Evolutionary conservation across 2,329 filamentous ascomycete species (phyloP).

Genomic region (Alternaria alternata): DNA sequence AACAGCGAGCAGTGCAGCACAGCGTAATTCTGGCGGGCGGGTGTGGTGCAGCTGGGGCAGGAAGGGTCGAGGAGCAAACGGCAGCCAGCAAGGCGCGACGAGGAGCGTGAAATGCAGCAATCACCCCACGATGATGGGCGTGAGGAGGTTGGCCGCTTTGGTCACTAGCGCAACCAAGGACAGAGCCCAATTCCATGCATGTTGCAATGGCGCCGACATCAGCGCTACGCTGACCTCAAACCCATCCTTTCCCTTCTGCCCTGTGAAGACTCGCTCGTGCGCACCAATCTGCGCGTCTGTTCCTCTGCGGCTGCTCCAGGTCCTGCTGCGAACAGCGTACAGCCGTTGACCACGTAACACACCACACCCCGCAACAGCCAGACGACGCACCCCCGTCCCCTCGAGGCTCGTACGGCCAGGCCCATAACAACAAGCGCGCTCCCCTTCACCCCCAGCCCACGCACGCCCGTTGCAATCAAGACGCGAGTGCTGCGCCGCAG

Average conservation of each 20-base stretch:
- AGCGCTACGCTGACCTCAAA: slow-evolving; percentile 15
- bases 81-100: background rate
- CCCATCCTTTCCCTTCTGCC: slow-evolving; percentile 12
- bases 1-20: background rate
- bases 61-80: background rate
- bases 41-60: too few species aligned
- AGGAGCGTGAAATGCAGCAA: background rate
- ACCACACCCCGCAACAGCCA: slow-evolving; percentile 19
- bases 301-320: background rate
- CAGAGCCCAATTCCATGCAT: slow-evolving; percentile 18
- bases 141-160: slow-evolving; percentile 12
- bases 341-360: slow-evolving; percentile 16
- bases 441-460: background rate
- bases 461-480: background rate
- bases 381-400: slow-evolving; percentile 8
- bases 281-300: background rate
- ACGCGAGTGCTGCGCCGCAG: slow-evolving; percentile 5
- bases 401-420: slow-evolving; percentile 7
- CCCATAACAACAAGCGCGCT: background rate
- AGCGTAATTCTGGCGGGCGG: background rate
- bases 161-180: slow-evolving; percentile 17
- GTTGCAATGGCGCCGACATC: slow-evolving; percentile 20
- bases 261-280: slow-evolving; percentile 6
- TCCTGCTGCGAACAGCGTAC: slow-evolving; percentile 5
- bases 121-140: slow-evolving; percentile 6